phyloP scores from a whole-genome alignment of 2,329 filamentous ascomycete species.

The Penicillium janthinellum region DNA sequence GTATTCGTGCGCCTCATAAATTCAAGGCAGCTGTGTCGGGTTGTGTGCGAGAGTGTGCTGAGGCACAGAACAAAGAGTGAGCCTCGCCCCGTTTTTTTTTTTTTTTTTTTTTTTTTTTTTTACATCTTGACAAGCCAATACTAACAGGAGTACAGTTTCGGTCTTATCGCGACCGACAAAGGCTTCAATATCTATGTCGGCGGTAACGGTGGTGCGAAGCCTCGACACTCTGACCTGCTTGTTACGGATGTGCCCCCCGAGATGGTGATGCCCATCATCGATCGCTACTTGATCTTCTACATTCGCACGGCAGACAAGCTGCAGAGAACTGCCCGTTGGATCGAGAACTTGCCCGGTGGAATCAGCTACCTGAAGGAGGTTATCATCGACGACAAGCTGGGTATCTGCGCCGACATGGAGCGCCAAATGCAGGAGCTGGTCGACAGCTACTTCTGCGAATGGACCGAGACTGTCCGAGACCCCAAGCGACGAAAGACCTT shows the following conservation, averaged over 20 bases:
- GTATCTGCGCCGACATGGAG: constrained; percentile 81
- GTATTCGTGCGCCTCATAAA: constrained; percentile 85
- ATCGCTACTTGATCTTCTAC: constrained; percentile 91
- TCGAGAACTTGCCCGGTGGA: constrained; percentile 80
- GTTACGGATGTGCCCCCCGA: constrained; percentile 83
- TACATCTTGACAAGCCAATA: neutral
- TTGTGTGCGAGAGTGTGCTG: constrained; percentile 89
- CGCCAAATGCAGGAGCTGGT: constrained; percentile 86
- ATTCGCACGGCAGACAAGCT: constrained; percentile 90
- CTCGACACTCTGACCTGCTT: constrained; percentile 77
- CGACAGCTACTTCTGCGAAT: constrained; percentile 84
- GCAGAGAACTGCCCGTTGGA: constrained; percentile 84
- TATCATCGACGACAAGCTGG: constrained; percentile 80
- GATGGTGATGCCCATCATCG: constrained; percentile 79
- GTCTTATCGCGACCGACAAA: constrained; percentile 87
- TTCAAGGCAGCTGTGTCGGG: constrained; percentile 88
- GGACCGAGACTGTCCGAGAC: constrained; percentile 76
- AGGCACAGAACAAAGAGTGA: constrained; percentile 88
- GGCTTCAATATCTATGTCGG: constrained; percentile 92
- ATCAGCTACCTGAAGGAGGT: constrained; percentile 82
- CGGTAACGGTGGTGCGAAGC: constrained; percentile 86
- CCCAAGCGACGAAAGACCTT: constrained; percentile 71
- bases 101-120: too few species aligned
- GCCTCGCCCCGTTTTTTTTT: constrained; percentile 26
- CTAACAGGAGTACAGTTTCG: constrained; percentile 61